Evolutionary conservation across 192 early-diverging fungal species (phyloP).

Genomic region (Borealophlyctis nickersoniae): DNA sequence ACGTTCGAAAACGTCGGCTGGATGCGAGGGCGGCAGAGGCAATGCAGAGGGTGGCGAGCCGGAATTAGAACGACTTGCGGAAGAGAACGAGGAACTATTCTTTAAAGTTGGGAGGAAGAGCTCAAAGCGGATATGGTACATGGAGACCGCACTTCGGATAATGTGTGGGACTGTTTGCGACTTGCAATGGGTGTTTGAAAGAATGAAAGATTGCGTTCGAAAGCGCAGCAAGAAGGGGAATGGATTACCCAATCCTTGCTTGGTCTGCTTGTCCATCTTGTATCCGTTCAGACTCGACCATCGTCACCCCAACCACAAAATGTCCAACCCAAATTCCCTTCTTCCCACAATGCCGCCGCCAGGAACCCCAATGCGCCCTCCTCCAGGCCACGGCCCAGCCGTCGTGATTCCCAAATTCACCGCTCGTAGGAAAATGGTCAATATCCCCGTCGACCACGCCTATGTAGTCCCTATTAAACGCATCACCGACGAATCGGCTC

Average conservation of each 20-base stretch:
- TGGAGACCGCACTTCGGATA: too few relatives aligned
- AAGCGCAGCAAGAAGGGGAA: too few relatives aligned
- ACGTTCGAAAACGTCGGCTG: constrained; percentile 16
- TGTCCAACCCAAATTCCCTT: constrained; percentile 19
- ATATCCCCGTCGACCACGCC: constrained; percentile 29
- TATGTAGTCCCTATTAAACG: constrained; percentile 50
- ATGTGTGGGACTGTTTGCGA: too few relatives aligned
- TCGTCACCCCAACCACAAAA: too few relatives aligned
- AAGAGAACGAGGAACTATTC: neutral
- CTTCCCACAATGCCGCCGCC: constrained; percentile 30
- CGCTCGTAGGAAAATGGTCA: constrained; percentile 5
- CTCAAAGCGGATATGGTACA: constrained; percentile 21
- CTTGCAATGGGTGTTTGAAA: too few relatives aligned
- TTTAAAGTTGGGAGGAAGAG: constrained; percentile 9
- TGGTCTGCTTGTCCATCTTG: too few relatives aligned
- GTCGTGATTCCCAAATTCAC: constrained; percentile 22
- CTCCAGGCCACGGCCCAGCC: constrained; percentile 1
- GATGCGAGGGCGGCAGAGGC: constrained; percentile 12
- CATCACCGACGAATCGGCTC: constrained; percentile 56
- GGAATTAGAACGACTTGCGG: neutral
- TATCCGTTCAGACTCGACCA: too few relatives aligned
- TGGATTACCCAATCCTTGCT: too few relatives aligned
- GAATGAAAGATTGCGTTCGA: too few relatives aligned
- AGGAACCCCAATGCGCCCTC: constrained; percentile 10
- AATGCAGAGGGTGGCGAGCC: neutral